Percentiles rank a stretch among this genome's conserved stretches.
Evolutionary conservation across 306 rosid species (phyloP).

Genomic region (Pachyrhizus erosus): DNA sequence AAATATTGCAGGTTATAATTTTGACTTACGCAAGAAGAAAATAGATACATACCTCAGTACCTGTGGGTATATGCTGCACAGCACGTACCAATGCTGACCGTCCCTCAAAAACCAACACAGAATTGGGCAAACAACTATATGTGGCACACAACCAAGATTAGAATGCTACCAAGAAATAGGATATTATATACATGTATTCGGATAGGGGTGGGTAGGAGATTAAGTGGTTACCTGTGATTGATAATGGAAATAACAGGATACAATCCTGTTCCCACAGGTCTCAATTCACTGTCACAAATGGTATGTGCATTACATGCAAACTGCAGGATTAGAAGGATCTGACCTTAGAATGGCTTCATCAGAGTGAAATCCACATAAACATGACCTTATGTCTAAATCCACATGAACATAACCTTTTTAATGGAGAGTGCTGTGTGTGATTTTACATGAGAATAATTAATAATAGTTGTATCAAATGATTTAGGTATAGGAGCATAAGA

Average conservation of each 20-base stretch:
- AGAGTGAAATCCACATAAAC: constrained; percentile 15
- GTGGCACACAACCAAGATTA: constrained; percentile 43
- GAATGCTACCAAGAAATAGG: constrained; percentile 38
- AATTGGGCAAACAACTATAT: constrained; percentile 82
- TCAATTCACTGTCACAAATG: constrained; percentile 89
- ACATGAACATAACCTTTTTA: background rate
- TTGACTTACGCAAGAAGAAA: background rate
- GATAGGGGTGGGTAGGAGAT: background rate
- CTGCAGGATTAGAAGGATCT: constrained; percentile 61
- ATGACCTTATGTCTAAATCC: background rate
- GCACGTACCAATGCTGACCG: constrained; percentile 79
- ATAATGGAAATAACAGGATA: constrained; percentile 88
- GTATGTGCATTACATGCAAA: constrained; percentile 97
- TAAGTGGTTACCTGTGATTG: constrained; percentile 81
- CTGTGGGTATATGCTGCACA: constrained; percentile 70
- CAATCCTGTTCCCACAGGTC: constrained; percentile 91
- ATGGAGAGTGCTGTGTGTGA: constrained; percentile 4
- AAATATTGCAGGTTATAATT: constrained; percentile 11
- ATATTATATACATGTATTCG: constrained; percentile 25
- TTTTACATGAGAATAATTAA: constrained; percentile 23
- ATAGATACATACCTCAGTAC: constrained; percentile 68
- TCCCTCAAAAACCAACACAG: constrained; percentile 88
- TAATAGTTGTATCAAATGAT: background rate
- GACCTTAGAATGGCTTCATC: constrained; percentile 36
- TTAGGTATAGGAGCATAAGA: constrained; percentile 35